Conservation (phyloP, 2,329 filamentous ascomycete genomes). For the Parasarocladium wereldwijsianum region DNA sequence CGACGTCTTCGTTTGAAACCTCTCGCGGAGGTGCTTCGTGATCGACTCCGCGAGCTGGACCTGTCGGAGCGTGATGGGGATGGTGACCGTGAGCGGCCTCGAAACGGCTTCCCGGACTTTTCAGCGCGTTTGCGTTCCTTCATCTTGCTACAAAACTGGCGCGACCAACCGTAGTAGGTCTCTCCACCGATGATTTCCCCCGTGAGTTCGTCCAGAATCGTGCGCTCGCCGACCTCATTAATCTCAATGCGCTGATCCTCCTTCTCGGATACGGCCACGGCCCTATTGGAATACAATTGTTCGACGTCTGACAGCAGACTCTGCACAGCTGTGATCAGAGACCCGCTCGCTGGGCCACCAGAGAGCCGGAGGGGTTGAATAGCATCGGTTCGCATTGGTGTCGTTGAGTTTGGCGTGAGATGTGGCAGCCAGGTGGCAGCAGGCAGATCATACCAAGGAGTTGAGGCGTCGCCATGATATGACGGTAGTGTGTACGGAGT, state of each 20-base stretch:
- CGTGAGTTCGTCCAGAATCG: slow-evolving; percentile 50
- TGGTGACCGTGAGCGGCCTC: slow-evolving; percentile 20
- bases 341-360: slow-evolving; percentile 51
- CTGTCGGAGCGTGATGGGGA: slow-evolving; percentile 13
- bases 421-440: slow-evolving; percentile 70
- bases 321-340: slow-evolving; percentile 54
- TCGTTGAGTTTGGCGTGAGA: slow-evolving; percentile 60
- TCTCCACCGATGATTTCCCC: slow-evolving; percentile 50
- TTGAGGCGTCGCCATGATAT: slow-evolving; percentile 58
- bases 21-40: slow-evolving; percentile 6
- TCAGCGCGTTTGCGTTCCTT: slow-evolving; percentile 37
- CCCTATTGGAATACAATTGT: slow-evolving; percentile 45
- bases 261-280: slow-evolving; percentile 14
- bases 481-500: slow-evolving; percentile 58
- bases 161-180: slow-evolving; percentile 83
- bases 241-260: slow-evolving; percentile 43
- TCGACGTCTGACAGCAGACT: slow-evolving; percentile 55
- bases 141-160: slow-evolving; percentile 68
- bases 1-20: slow-evolving; percentile 16
- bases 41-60: slow-evolving; percentile 9
- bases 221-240: slow-evolving; percentile 59
- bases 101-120: slow-evolving; percentile 12
- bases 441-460: slow-evolving; percentile 69
- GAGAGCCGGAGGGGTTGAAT: slow-evolving; percentile 59
- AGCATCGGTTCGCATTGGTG: slow-evolving; percentile 55